phyloP scores from a whole-genome alignment of 129 eudicot species.

The Pseudognaphalium luteoalbum region DNA sequence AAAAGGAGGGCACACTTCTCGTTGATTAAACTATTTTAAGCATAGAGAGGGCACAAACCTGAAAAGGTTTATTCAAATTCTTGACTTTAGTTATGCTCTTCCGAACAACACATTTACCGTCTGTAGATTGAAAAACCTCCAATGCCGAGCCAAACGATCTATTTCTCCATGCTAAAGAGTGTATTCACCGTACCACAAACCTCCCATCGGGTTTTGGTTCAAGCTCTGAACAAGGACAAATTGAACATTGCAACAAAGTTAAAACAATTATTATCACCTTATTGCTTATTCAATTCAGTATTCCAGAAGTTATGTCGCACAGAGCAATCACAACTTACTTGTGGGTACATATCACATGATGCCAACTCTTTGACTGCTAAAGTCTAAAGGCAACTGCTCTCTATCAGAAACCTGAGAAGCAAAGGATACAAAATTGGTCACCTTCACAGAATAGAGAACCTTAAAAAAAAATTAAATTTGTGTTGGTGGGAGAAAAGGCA shows the following conservation, averaged over 20 bases:
- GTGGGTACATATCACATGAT: conserved; percentile 81
- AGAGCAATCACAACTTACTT: conserved; percentile 44
- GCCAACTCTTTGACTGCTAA: no score
- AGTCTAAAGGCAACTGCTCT: no score
- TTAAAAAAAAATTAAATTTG: no score
- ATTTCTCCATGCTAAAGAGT: no score
- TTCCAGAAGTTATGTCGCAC: no score
- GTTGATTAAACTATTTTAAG: not conserved
- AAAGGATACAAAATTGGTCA: no score
- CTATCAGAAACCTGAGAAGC: no score
- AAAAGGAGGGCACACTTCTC: not conserved
- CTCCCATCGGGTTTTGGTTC: not conserved
- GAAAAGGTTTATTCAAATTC: conserved; percentile 76
- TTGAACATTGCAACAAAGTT: not conserved
- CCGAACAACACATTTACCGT: conserved; percentile 76
- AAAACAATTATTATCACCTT: not conserved
- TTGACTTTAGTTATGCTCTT: conserved; percentile 95
- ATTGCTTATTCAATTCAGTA: not conserved
- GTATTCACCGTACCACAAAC: not conserved
- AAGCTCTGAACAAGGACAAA: not conserved
- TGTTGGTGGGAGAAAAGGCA: no score
- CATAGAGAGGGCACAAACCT: conserved; percentile 45
- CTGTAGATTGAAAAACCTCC: no score
- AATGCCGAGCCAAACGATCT: no score
- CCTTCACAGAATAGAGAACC: no score